Percentiles rank a stretch among this genome's conserved stretches.
These are phyloP conservation scores for Leptodontidium sp. DNA, from an alignment of 2,329 filamentous ascomycete species.

Conservation along the genomic window DNA sequence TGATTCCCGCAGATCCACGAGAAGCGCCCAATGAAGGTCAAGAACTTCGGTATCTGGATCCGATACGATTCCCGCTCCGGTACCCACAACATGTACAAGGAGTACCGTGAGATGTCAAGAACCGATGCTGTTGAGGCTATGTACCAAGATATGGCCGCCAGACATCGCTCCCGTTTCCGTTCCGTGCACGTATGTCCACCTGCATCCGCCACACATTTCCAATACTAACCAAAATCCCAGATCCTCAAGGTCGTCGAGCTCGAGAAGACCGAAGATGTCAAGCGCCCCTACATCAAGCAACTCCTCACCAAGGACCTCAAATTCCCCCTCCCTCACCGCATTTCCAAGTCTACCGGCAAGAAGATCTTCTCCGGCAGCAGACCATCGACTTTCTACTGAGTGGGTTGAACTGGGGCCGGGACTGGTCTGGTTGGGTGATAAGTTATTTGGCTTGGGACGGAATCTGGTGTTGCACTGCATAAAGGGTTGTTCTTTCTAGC, in stretches of 20 bases:
- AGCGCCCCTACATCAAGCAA: slow-evolving; percentile 99
- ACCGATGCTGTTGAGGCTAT: slow-evolving; percentile 94
- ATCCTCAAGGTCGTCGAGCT: slow-evolving; percentile 98
- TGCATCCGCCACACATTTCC: slow-evolving; percentile 50
- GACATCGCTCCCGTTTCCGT: slow-evolving; percentile 97
- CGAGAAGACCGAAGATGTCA: slow-evolving; percentile 92
- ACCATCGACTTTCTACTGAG: slow-evolving; percentile 93
- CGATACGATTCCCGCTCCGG: slow-evolving; percentile 99
- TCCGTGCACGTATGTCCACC: slow-evolving; percentile 90
- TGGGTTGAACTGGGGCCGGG: slow-evolving; percentile 29
- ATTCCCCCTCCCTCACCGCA: slow-evolving; percentile 98
- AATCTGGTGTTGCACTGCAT: slow-evolving; percentile 47
- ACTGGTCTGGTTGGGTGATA: slow-evolving; percentile 14
- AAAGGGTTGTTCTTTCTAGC: slow-evolving; percentile 46
- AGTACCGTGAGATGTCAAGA: slow-evolving; percentile 99
- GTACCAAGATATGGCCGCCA: slow-evolving; percentile 99
- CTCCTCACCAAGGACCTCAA: slow-evolving; percentile 92
- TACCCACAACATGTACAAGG: slow-evolving; percentile 99
- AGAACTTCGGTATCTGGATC: slow-evolving; percentile 99
- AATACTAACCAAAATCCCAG: slow-evolving; percentile 55
- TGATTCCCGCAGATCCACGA: slow-evolving; percentile 77
- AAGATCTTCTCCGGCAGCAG: slow-evolving; percentile 94
- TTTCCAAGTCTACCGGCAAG: slow-evolving; percentile 82
- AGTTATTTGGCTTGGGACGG: slow-evolving; percentile 39
- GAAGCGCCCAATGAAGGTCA: slow-evolving; percentile 99